phyloP scores from a whole-genome alignment of 805 yeast species.

The Wickerhamomyces rabaulensis region DNA sequence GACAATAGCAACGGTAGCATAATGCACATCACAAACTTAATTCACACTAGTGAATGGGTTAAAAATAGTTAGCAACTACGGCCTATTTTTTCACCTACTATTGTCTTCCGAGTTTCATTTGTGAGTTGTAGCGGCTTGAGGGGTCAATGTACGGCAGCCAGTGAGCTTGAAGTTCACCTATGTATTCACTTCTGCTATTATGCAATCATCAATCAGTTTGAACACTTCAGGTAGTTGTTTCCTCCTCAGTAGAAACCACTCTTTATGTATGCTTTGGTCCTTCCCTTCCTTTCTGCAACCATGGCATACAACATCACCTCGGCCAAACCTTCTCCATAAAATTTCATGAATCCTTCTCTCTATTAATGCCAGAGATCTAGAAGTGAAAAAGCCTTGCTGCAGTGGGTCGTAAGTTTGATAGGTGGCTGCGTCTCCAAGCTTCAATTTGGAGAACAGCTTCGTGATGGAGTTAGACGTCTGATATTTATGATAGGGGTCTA shows the following conservation, averaged over 20 bases:
- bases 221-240: slow-evolving; percentile 9
- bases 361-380: slow-evolving; percentile 5
- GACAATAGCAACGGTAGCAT: not conserved
- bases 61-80: no score
- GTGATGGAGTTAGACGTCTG: slow-evolving; percentile 1
- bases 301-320: slow-evolving; percentile 21
- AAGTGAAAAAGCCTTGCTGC: slow-evolving; percentile 14
- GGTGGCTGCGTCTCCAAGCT: not conserved
- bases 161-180: no score
- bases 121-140: no score
- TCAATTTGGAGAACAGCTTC: slow-evolving; percentile 5
- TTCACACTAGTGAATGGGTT: no score
- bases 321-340: slow-evolving; percentile 13
- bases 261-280: slow-evolving; percentile 17
- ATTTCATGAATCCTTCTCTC: slow-evolving; percentile 18
- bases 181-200: not conserved
- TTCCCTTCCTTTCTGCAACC: slow-evolving; percentile 14
- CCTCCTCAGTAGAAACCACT: slow-evolving; percentile 23
- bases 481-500: slow-evolving; percentile 12
- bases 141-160: no score
- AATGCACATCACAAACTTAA: no score
- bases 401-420: slow-evolving; percentile 3
- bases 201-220: slow-evolving; percentile 10
- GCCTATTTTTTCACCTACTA: no score
- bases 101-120: no score